A percentile compares a stretch with the other conserved stretches of the same genome.
These are phyloP conservation scores for Aureobasidium musti DNA, from an alignment of 2,329 filamentous ascomycete genomes.

Conservation along the genomic window DNA sequence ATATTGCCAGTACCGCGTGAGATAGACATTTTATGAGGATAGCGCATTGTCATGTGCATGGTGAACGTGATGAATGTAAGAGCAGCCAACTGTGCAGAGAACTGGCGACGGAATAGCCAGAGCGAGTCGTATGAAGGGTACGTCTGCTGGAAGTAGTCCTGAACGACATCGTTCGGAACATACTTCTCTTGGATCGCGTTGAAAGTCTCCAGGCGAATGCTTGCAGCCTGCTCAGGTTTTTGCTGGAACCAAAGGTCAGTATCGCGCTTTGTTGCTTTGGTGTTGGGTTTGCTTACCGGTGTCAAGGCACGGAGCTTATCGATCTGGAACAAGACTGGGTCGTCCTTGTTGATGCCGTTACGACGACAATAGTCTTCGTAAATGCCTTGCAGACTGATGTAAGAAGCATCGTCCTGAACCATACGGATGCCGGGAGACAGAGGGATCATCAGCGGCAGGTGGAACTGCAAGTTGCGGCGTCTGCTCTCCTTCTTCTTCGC, in stretches of 20 bases:
- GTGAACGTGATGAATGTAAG: constrained; percentile 99
- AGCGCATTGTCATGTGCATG: constrained; percentile 94
- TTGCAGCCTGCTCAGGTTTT: constrained; percentile 60
- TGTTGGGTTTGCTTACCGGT: constrained; percentile 31
- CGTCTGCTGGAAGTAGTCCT: constrained; percentile 85
- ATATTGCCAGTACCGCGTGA: constrained; percentile 85
- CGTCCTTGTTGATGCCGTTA: constrained; percentile 86
- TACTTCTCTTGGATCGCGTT: constrained; percentile 91
- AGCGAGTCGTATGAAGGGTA: constrained; percentile 92
- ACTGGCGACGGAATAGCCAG: constrained; percentile 97
- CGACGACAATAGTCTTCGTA: constrained; percentile 96
- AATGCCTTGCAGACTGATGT: constrained; percentile 89
- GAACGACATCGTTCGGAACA: constrained; percentile 77
- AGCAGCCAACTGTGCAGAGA: constrained; percentile 91
- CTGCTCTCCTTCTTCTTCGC: constrained; percentile 92
- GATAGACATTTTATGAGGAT: constrained; percentile 94
- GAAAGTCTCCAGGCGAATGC: constrained; percentile 74
- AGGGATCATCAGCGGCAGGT: constrained; percentile 92
- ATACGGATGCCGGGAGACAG: constrained; percentile 92
- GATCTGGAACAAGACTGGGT: constrained; percentile 92
- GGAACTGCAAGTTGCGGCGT: constrained; percentile 91
- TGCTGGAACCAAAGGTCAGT: constrained; percentile 51
- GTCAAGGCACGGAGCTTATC: constrained; percentile 78
- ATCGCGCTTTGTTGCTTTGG: neutral
- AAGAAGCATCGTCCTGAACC: constrained; percentile 92